A percentile compares a stretch with the other conserved stretches of the same genome.
Conservation (phyloP, 2,329 filamentous ascomycete species). For the Aspergillus novoparasiticus region DNA sequence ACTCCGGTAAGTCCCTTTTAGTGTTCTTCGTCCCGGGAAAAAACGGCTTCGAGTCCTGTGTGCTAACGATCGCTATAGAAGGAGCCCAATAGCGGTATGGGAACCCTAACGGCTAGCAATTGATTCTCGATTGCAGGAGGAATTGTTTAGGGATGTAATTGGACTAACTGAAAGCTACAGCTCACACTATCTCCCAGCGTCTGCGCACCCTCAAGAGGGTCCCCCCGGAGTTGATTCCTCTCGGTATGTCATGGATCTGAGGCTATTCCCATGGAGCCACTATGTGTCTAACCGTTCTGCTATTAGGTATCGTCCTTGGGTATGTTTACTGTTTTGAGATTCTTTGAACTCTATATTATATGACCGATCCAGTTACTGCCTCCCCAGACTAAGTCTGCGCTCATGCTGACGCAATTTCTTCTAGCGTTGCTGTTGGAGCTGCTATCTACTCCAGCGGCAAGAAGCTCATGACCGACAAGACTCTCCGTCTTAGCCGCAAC, state of each 20-base stretch:
- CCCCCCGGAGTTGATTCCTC: constrained; percentile 89
- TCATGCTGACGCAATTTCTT: constrained; percentile 23
- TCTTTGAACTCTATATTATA: constrained; percentile 11
- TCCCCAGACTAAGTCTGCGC: constrained; percentile 9
- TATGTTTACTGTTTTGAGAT: constrained; percentile 54
- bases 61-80: constrained; percentile 57
- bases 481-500: constrained; percentile 81
- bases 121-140: constrained; percentile 7
- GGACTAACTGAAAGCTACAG: constrained; percentile 53
- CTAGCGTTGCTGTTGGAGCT: constrained; percentile 69
- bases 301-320: constrained; percentile 77
- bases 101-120: constrained; percentile 13
- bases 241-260: constrained; percentile 65
- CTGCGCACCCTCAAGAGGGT: constrained; percentile 86
- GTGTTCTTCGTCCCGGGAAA: constrained; percentile 19
- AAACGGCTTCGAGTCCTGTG: constrained; percentile 26
- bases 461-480: constrained; percentile 89
- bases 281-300: constrained; percentile 32
- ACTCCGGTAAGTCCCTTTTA: constrained; percentile 65
- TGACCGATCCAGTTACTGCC: constrained; percentile 21
- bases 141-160: constrained; percentile 6
- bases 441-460: constrained; percentile 78
- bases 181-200: constrained; percentile 95
- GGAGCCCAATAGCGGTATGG: constrained; percentile 65
- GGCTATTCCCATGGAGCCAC: constrained; percentile 3